Percentiles rank a stretch among this genome's conserved stretches.
These are phyloP conservation scores for Arthrinium phaeospermum DNA, from an alignment of 2,329 filamentous ascomycete genomes.

Conservation along the genomic window DNA sequence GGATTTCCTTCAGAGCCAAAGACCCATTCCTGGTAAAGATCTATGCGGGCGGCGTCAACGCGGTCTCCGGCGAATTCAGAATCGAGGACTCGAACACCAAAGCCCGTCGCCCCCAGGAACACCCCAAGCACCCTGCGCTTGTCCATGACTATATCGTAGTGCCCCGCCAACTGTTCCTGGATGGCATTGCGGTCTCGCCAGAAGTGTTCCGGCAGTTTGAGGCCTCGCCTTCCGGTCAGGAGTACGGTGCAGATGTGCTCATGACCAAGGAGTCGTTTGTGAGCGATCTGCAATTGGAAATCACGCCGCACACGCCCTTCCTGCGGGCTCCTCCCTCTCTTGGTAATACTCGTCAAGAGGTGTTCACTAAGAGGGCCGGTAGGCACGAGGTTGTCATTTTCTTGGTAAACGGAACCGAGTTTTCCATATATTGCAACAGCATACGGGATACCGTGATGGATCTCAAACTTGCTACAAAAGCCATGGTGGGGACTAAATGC, in stretches of 20 bases:
- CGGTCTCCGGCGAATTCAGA: constrained; percentile 42
- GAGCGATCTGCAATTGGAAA: neutral
- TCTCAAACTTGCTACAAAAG: too few species aligned
- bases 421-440: too few species aligned
- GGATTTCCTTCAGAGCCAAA: constrained; percentile 39
- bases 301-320: neutral
- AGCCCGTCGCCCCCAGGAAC: neutral
- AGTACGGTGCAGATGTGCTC: neutral
- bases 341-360: too few species aligned
- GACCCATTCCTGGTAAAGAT: constrained; percentile 46
- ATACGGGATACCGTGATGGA: too few species aligned
- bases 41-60: constrained; percentile 47
- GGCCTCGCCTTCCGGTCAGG: neutral
- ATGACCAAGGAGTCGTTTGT: neutral
- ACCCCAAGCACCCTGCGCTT: too few species aligned
- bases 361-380: too few species aligned
- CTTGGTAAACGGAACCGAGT: too few species aligned
- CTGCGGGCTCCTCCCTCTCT: neutral
- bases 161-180: neutral
- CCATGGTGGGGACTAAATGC: too few species aligned
- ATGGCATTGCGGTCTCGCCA: neutral
- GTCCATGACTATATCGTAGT: neutral
- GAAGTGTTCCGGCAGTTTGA: neutral
- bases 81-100: constrained; percentile 30
- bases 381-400: too few species aligned